phyloP scores from a whole-genome alignment of 1,284 basidiomycete species.

The Boletellus sp. region DNA sequence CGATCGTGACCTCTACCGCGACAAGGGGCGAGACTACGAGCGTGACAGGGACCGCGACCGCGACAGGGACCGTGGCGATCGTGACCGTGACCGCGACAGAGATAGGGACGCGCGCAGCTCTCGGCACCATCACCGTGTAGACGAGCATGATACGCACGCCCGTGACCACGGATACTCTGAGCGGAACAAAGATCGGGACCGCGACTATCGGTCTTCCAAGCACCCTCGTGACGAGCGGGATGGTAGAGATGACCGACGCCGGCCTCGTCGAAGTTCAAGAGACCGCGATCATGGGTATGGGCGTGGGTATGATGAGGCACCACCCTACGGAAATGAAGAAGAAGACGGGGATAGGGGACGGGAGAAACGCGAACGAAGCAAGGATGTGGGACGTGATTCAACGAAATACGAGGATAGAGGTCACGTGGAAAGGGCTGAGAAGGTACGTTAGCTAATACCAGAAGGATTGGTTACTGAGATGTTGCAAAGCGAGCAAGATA shows the following conservation, averaged over 20 bases:
- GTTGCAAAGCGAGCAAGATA: slow-evolving; percentile 49
- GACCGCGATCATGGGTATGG: slow-evolving; percentile 26
- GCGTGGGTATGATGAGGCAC: slow-evolving; percentile 40
- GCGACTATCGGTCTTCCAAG: slow-evolving; percentile 40
- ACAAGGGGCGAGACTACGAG: slow-evolving; percentile 33
- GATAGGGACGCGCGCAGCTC: slow-evolving; percentile 34
- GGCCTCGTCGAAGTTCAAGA: slow-evolving; percentile 33
- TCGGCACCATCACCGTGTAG: slow-evolving; percentile 29
- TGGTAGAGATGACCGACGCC: slow-evolving; percentile 42
- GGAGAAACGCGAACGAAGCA: slow-evolving; percentile 52
- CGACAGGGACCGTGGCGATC: slow-evolving; percentile 34
- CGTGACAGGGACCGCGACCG: slow-evolving; percentile 39
- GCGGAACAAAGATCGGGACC: slow-evolving; percentile 46
- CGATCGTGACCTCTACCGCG: slow-evolving; percentile 32
- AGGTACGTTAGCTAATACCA: slow-evolving; percentile 44
- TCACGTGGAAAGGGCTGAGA: slow-evolving; percentile 57
- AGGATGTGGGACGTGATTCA: slow-evolving; percentile 40
- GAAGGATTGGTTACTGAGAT: slow-evolving; percentile 4
- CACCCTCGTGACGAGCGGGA: slow-evolving; percentile 49
- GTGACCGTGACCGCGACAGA: slow-evolving; percentile 30
- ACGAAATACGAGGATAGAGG: slow-evolving; percentile 36
- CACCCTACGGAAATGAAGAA: slow-evolving; percentile 38
- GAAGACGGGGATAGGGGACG: slow-evolving; percentile 26
- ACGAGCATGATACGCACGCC: slow-evolving; percentile 40
- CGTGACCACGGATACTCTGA: slow-evolving; percentile 31